Percentiles rank a stretch among this genome's conserved stretches.
Conservation (phyloP, 2,329 filamentous ascomycete species). For the Zalaria sp. region DNA sequence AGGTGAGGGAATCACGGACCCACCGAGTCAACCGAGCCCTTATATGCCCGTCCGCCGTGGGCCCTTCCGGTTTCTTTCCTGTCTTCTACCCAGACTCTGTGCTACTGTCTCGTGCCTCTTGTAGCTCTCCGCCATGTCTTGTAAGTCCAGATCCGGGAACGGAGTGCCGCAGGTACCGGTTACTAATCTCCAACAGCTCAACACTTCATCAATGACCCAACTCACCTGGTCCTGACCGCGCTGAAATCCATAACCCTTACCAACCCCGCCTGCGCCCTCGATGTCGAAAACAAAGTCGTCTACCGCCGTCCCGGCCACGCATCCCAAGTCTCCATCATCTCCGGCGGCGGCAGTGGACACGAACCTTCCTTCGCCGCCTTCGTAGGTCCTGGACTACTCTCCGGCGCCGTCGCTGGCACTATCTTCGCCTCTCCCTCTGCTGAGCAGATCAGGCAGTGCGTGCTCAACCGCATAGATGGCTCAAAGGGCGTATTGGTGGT, state of each 20-base stretch:
- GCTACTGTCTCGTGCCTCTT: too few relatives aligned
- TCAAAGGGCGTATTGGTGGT: constrained; percentile 70
- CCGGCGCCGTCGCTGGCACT: constrained; percentile 71
- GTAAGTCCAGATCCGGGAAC: too few relatives aligned
- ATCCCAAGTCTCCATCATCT: constrained; percentile 63
- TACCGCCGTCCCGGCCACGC: constrained; percentile 50
- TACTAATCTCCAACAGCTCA: constrained; percentile 30
- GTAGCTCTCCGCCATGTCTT: too few relatives aligned
- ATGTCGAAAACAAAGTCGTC: constrained; percentile 68
- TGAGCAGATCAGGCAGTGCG: constrained; percentile 67
- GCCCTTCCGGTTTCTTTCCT: too few relatives aligned
- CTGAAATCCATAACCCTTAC: constrained; percentile 65
- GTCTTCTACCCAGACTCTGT: too few relatives aligned
- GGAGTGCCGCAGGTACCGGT: too few relatives aligned
- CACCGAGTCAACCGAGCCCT: too few relatives aligned
- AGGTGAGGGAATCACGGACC: too few relatives aligned
- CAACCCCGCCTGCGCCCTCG: constrained; percentile 71
- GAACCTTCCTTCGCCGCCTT: constrained; percentile 80
- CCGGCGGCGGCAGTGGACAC: constrained; percentile 79
- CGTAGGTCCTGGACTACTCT: constrained; percentile 68
- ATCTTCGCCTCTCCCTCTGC: constrained; percentile 74
- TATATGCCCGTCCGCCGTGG: too few relatives aligned
- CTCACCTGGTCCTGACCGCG: constrained; percentile 62
- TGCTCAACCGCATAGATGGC: constrained; percentile 57
- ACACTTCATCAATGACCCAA: constrained; percentile 81